Evolutionary conservation across 345 rosid species (phyloP).

Genomic region (Theobroma cacao): DNA sequence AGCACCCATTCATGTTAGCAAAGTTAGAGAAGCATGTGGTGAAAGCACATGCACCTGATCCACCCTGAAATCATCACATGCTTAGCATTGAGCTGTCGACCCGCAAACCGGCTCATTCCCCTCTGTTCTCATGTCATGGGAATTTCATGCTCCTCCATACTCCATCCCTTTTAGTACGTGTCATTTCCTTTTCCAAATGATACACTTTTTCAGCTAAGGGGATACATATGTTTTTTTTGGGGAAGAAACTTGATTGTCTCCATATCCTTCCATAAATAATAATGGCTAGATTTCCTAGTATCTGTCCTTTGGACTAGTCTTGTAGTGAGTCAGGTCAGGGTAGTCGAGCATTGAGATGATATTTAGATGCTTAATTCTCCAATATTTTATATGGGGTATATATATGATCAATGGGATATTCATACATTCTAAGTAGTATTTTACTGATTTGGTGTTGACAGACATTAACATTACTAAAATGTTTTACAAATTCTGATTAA

Average conservation of each 20-base stretch:
- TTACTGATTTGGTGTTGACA: not conserved
- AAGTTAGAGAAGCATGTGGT: slow-evolving; percentile 6
- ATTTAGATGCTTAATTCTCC: too few relatives aligned
- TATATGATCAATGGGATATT: not conserved
- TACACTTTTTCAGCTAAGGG: not conserved
- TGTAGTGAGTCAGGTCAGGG: not conserved
- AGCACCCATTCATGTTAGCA: not conserved
- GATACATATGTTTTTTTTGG: not conserved
- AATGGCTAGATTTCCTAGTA: not conserved
- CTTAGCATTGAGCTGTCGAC: not conserved
- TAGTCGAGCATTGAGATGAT: not conserved
- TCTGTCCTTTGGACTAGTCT: not conserved
- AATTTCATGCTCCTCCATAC: not conserved
- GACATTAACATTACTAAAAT: not conserved
- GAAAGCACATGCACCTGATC: slow-evolving; percentile 5
- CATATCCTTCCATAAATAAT: not conserved
- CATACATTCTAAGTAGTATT: not conserved
- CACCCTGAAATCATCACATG: not conserved
- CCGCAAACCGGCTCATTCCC: not conserved
- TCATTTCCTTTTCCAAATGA: not conserved
- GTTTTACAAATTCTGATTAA: not conserved
- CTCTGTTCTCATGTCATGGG: not conserved
- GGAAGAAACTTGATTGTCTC: not conserved
- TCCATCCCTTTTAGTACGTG: not conserved
- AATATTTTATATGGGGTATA: not conserved